Evolutionary conservation across 768 basidiomycete genomes (phyloP).

Genomic region (Russula vinacea): DNA sequence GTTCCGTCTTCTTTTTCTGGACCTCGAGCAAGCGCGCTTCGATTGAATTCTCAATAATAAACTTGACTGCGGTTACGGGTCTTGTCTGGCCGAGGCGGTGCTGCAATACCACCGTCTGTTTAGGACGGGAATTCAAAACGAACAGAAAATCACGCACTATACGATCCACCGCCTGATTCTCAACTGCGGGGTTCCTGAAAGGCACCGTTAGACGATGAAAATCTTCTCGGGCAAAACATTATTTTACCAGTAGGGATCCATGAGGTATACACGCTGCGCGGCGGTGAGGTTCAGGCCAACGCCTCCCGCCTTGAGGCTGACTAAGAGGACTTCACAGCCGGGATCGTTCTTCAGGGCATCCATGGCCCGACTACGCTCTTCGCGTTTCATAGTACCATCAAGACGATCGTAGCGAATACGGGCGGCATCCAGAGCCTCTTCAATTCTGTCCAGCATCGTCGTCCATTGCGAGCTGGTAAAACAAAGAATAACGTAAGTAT

Average conservation of each 20-base stretch:
- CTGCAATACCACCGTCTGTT: conserved; percentile 40
- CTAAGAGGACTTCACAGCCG: conserved; percentile 86
- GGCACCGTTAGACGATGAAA: neutral
- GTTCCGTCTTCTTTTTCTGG: conserved; percentile 88
- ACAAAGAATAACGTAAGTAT: neutral
- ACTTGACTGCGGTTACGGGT: conserved; percentile 86
- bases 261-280: conserved; percentile 89
- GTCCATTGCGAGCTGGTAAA: conserved; percentile 85
- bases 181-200: conserved; percentile 89
- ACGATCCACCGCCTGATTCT: conserved; percentile 97
- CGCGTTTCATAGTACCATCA: conserved; percentile 97
- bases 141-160: conserved; percentile 57
- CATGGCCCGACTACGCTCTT: conserved; percentile 89
- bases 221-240: neutral
- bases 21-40: conserved; percentile 91
- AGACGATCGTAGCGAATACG: conserved; percentile 87
- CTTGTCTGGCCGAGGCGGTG: conserved; percentile 94
- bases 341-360: conserved; percentile 89
- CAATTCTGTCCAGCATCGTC: conserved; percentile 87
- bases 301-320: conserved; percentile 95
- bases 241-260: conserved; percentile 91
- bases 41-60: conserved; percentile 93
- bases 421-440: conserved; percentile 80
- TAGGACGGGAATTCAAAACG: neutral
- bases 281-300: conserved; percentile 95